Percentiles rank a stretch among this genome's conserved stretches.
Evolutionary conservation across 2,329 filamentous ascomycete genomes (phyloP).

Genomic region (Blastomyces parvus): DNA sequence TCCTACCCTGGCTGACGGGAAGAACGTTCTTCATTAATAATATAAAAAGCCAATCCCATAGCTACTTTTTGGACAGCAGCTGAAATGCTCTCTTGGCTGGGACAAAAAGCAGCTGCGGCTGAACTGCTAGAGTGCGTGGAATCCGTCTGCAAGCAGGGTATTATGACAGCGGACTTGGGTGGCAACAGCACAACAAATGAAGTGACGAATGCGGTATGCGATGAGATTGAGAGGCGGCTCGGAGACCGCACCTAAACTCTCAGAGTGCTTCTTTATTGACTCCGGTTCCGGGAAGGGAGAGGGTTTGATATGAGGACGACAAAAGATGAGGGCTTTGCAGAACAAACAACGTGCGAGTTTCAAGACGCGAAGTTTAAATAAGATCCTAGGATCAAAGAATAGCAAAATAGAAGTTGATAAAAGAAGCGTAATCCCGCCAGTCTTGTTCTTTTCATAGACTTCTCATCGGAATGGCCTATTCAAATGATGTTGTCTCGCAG

Average conservation of each 20-base stretch:
- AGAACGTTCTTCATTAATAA: background rate
- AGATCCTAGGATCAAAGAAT: background rate
- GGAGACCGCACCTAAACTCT: background rate
- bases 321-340: background rate
- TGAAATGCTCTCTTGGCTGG: constrained; percentile 59
- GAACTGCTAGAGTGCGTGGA: constrained; percentile 52
- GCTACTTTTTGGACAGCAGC: constrained; percentile 61
- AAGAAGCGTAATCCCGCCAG: background rate
- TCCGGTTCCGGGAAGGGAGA: background rate
- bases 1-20: background rate
- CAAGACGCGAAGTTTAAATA: background rate
- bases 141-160: constrained; percentile 46
- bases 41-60: constrained; percentile 47
- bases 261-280: background rate
- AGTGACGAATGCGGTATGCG: constrained; percentile 50
- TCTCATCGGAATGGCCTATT: background rate
- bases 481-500: background rate
- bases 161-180: constrained; percentile 52
- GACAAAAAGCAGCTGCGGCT: constrained; percentile 48
- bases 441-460: background rate
- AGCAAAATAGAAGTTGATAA: background rate
- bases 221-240: constrained; percentile 38
- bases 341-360: background rate
- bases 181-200: constrained; percentile 48
- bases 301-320: background rate